A percentile compares a stretch with the other conserved stretches of the same genome.
These are phyloP conservation scores for Clavaria fumosa DNA, from an alignment of 768 basidiomycete genomes.

Conservation along the genomic window DNA sequence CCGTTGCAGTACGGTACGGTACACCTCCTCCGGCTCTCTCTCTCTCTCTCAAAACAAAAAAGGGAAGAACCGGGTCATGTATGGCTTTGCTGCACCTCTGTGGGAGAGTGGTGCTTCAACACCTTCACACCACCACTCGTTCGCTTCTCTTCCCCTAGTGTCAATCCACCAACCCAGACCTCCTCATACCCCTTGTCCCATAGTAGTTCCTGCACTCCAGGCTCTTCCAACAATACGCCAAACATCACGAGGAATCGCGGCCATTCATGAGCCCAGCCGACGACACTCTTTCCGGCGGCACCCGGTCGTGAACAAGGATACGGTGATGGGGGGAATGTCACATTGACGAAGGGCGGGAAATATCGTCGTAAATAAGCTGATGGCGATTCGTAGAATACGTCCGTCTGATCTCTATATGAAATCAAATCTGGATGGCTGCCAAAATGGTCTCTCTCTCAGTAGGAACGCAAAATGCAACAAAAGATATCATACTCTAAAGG, in stretches of 20 bases:
- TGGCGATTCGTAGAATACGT: conserved; percentile 67
- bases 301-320: conserved; percentile 38
- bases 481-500: conserved; percentile 52
- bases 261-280: conserved; percentile 61
- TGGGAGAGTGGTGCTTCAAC: too few species aligned
- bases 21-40: too few species aligned
- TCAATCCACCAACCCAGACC: conserved; percentile 76
- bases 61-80: too few species aligned
- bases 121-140: conserved; percentile 57
- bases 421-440: conserved; percentile 33
- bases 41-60: too few species aligned
- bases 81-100: too few species aligned
- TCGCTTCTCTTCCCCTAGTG: conserved; percentile 46
- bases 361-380: conserved; percentile 42
- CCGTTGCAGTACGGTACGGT: too few species aligned
- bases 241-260: conserved; percentile 76
- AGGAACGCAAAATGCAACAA: not conserved
- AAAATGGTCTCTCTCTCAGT: conserved; percentile 7
- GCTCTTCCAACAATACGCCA: conserved; percentile 49
- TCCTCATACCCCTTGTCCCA: conserved; percentile 43
- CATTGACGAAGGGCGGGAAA: conserved; percentile 52
- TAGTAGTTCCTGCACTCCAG: conserved; percentile 33
- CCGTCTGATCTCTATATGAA: conserved; percentile 66
- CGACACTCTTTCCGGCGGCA: conserved; percentile 10
- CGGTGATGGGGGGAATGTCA: conserved; percentile 48